Conservation (phyloP, 176 grass and related monocot species). For the Thinopyrum elongatum region DNA sequence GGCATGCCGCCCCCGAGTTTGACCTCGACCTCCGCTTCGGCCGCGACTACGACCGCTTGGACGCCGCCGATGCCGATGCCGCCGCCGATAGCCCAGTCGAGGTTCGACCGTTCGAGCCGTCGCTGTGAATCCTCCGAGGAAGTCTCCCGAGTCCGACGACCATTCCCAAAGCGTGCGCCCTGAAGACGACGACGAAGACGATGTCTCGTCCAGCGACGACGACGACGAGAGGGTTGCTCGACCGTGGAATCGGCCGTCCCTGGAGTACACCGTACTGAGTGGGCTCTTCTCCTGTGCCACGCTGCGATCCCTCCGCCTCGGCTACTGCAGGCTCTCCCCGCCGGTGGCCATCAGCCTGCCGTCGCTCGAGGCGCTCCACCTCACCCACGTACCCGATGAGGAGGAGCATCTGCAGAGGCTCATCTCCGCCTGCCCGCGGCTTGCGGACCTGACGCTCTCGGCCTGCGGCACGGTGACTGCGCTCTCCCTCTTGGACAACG, state of each 20-base stretch:
- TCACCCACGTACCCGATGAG: background rate
- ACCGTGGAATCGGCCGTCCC: too few species aligned
- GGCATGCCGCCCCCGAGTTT: background rate
- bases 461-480: background rate
- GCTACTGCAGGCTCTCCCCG: background rate
- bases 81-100: background rate
- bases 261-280: too few species aligned
- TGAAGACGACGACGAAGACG: background rate
- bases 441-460: conserved; percentile 4
- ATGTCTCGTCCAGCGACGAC: background rate
- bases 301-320: background rate
- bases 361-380: background rate
- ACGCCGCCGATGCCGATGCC: background rate
- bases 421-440: background rate
- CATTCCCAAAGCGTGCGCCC: background rate
- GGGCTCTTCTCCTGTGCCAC: background rate
- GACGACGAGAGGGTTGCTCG: background rate
- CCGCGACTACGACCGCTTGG: background rate
- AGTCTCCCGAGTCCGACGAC: background rate
- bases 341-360: background rate
- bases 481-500: background rate
- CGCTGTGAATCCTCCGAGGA: too few species aligned
- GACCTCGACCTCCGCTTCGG: background rate
- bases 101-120: too few species aligned
- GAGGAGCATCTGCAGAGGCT: background rate